A percentile compares a stretch with the other conserved stretches of the same genome.
Evolutionary conservation across 75 land plant species (phyloP).

Genomic region (Sequoiadendron giganteum): DNA sequence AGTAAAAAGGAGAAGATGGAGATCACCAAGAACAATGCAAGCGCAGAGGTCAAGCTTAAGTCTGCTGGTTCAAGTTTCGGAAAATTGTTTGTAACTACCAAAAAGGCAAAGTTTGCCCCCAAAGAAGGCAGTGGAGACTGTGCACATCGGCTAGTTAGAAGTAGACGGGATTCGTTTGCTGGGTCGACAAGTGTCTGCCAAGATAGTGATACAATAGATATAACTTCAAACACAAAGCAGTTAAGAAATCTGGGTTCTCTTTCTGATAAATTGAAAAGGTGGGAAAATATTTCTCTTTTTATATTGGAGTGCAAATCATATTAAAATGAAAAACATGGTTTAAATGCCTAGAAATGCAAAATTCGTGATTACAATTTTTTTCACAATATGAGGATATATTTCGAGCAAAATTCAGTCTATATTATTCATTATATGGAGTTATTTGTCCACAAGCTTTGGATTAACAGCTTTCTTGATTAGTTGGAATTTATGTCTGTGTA

Average conservation of each 20-base stretch:
- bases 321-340: neutral
- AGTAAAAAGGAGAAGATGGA: slow-evolving; percentile 60
- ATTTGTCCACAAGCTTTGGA: neutral
- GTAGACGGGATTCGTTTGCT: slow-evolving; percentile 50
- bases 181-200: slow-evolving; percentile 29
- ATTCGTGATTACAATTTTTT: neutral
- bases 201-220: slow-evolving; percentile 55
- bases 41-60: slow-evolving; percentile 31
- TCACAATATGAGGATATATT: neutral
- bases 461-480: neutral
- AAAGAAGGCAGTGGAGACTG: slow-evolving; percentile 77
- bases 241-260: slow-evolving; percentile 44
- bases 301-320: neutral
- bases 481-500: neutral
- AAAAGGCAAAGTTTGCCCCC: slow-evolving; percentile 37
- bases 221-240: slow-evolving; percentile 40
- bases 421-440: neutral
- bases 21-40: slow-evolving; percentile 35
- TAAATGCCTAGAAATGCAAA: neutral
- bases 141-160: slow-evolving; percentile 84
- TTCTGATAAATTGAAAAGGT: slow-evolving; percentile 67
- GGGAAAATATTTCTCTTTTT: neutral
- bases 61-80: slow-evolving; percentile 27
- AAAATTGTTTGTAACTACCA: slow-evolving; percentile 28
- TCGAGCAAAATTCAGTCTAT: neutral